A percentile compares a stretch with the other conserved stretches of the same genome.
phyloP scores from a whole-genome alignment of 108 stramenopile species.

The Fistulifera pelliculosa region DNA sequence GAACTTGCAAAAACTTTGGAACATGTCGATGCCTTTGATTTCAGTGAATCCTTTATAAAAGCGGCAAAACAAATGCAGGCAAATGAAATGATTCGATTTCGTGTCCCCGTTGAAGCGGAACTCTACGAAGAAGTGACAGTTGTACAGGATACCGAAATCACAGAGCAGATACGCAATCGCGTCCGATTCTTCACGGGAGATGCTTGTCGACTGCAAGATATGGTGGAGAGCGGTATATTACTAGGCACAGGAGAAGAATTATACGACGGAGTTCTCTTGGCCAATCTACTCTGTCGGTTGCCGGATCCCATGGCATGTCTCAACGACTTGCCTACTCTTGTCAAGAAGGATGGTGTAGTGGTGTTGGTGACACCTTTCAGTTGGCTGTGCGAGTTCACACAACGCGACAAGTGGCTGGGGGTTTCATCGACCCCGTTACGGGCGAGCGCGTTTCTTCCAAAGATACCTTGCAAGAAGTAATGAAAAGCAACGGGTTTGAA shows the following conservation, averaged over 20 bases:
- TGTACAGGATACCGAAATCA: slow-evolving; percentile 47
- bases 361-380: slow-evolving; percentile 86
- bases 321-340: slow-evolving; percentile 50
- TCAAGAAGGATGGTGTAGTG: slow-evolving; percentile 84
- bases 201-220: slow-evolving; percentile 62
- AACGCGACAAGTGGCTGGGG: slow-evolving; percentile 78
- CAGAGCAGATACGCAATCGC: slow-evolving; percentile 28
- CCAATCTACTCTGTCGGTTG: slow-evolving; percentile 85
- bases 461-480: slow-evolving; percentile 62
- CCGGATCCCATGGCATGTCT: slow-evolving; percentile 83
- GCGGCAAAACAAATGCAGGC: slow-evolving; percentile 71
- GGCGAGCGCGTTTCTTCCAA: slow-evolving; percentile 56
- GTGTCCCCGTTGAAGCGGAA: slow-evolving; percentile 74
- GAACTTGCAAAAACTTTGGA: slow-evolving; percentile 79
- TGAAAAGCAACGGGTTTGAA: slow-evolving; percentile 76
- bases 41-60: slow-evolving; percentile 65
- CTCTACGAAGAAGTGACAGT: slow-evolving; percentile 53
- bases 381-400: slow-evolving; percentile 90
- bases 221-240: slow-evolving; percentile 30
- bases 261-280: slow-evolving; percentile 87
- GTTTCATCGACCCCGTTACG: slow-evolving; percentile 59
- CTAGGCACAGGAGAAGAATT: slow-evolving; percentile 19
- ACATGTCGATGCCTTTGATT: slow-evolving; percentile 87
- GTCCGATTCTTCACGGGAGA: slow-evolving; percentile 83
- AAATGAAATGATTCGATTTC: slow-evolving; percentile 46